Conservation (phyloP, 441 rosid genomes). For the Bocquillonia castaneifolia region DNA sequence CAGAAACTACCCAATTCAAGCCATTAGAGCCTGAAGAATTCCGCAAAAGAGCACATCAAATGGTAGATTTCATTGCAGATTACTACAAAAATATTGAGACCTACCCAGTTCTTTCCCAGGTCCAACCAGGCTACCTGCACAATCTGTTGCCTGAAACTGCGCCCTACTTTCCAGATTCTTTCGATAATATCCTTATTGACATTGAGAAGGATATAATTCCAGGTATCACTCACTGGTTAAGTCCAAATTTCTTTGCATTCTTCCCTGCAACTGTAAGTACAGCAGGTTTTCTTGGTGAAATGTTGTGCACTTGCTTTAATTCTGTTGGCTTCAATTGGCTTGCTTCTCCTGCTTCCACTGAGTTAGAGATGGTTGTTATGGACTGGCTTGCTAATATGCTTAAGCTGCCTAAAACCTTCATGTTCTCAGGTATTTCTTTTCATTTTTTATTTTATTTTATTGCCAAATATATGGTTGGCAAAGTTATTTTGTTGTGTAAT, state of each 20-base stretch:
- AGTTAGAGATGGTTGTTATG: slow-evolving; percentile 75
- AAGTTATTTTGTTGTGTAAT: no score
- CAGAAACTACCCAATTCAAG: no score
- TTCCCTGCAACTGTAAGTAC: slow-evolving; percentile 72
- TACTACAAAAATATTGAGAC: slow-evolving; percentile 62
- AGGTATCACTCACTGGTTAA: slow-evolving; percentile 90
- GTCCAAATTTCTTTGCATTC: slow-evolving; percentile 73
- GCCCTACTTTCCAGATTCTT: no score
- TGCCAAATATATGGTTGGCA: no score
- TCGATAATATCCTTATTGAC: slow-evolving; percentile 25
- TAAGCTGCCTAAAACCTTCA: slow-evolving; percentile 57
- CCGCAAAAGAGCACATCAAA: slow-evolving; percentile 76
- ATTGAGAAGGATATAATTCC: slow-evolving; percentile 66
- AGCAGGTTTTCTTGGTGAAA: slow-evolving; percentile 85
- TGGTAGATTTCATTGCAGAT: slow-evolving; percentile 94
- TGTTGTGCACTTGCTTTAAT: slow-evolving; percentile 74
- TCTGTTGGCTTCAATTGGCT: slow-evolving; percentile 84
- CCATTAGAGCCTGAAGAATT: no score
- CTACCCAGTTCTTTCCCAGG: slow-evolving; percentile 89
- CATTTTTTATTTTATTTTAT: no score
- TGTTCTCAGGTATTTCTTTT: no score
- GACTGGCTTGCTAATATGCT: slow-evolving; percentile 87
- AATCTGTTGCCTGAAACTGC: neutral
- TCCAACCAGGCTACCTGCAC: slow-evolving; percentile 54
- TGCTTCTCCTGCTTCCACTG: slow-evolving; percentile 85